Percentiles rank a stretch among this genome's conserved stretches.
These are phyloP conservation scores for Pseudogymnoascus sp. DNA, from an alignment of 2,329 filamentous ascomycete genomes.

Conservation along the genomic window DNA sequence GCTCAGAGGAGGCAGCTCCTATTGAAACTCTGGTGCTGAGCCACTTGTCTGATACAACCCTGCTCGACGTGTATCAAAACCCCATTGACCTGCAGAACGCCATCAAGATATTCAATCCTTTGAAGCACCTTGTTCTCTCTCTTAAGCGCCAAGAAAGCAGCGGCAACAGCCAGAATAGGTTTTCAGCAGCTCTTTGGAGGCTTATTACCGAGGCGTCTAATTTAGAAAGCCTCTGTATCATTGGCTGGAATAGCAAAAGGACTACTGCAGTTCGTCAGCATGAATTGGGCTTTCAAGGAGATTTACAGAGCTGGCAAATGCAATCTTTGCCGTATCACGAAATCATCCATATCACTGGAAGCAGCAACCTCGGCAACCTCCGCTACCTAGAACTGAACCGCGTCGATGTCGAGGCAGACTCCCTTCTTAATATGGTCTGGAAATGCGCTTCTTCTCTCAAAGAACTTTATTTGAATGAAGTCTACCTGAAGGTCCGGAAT, in stretches of 20 bases:
- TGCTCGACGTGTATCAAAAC: slow-evolving; percentile 42
- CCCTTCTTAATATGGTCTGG: slow-evolving; percentile 21
- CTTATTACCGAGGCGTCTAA: slow-evolving; percentile 37
- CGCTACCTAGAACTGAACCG: slow-evolving; percentile 26
- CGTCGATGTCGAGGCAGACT: slow-evolving; percentile 22
- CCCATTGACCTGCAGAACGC: slow-evolving; percentile 43
- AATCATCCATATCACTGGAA: slow-evolving; percentile 1
- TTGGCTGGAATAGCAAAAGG: slow-evolving; percentile 30
- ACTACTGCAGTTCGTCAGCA: slow-evolving; percentile 17
- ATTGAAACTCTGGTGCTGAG: slow-evolving; percentile 42
- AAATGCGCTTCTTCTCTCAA: slow-evolving; percentile 21
- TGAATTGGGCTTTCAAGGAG: slow-evolving; percentile 12
- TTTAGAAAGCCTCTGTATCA: slow-evolving; percentile 39
- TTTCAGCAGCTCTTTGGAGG: slow-evolving; percentile 41
- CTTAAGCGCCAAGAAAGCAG: slow-evolving; percentile 37
- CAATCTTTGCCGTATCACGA: slow-evolving; percentile 22
- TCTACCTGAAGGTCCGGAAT: slow-evolving; percentile 25
- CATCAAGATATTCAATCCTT: slow-evolving; percentile 32
- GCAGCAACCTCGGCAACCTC: slow-evolving; percentile 16
- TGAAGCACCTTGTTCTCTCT: slow-evolving; percentile 39
- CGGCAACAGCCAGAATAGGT: slow-evolving; percentile 29
- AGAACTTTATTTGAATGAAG: slow-evolving; percentile 27
- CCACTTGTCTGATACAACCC: slow-evolving; percentile 39
- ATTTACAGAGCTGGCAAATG: slow-evolving; percentile 22
- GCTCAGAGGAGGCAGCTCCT: slow-evolving; percentile 35